Evolutionary conservation across 108 stramenopile genomes (phyloP).

Genomic region (Fragilaria radians): DNA sequence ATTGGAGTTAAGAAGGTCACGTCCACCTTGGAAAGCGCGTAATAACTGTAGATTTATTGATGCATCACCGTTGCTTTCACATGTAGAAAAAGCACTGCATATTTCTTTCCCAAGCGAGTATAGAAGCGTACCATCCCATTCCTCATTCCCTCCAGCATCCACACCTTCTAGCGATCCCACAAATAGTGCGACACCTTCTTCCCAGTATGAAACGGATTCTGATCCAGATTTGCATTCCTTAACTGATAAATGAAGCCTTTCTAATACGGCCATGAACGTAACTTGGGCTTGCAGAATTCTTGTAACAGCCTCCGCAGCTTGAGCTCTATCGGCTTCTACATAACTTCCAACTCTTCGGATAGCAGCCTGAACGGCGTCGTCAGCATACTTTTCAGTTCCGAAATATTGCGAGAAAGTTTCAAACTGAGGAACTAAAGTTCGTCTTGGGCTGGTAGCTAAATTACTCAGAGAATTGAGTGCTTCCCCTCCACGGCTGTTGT

Average conservation of each 20-base stretch:
- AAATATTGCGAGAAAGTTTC: slow-evolving; percentile 13
- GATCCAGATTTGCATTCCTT: slow-evolving; percentile 15
- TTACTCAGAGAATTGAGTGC: slow-evolving; percentile 19
- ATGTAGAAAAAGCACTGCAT: slow-evolving; percentile 47
- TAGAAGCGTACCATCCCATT: slow-evolving; percentile 38
- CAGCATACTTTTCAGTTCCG: slow-evolving; percentile 21
- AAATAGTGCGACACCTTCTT: slow-evolving; percentile 55
- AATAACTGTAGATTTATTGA: slow-evolving; percentile 41
- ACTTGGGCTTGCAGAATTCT: slow-evolving; percentile 48
- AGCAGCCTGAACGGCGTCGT: slow-evolving; percentile 22
- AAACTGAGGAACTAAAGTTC: slow-evolving; percentile 2
- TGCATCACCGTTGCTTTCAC: slow-evolving; percentile 37
- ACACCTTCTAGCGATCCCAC: slow-evolving; percentile 64
- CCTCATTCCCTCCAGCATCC: slow-evolving; percentile 27
- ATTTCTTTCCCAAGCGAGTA: slow-evolving; percentile 64
- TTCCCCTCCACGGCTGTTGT: slow-evolving; percentile 22
- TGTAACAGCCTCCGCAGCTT: slow-evolving; percentile 37
- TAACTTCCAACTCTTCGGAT: slow-evolving; percentile 23
- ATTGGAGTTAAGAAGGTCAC: slow-evolving; percentile 21
- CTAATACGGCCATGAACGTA: slow-evolving; percentile 34
- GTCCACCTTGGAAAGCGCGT: slow-evolving; percentile 30
- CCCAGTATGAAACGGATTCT: slow-evolving; percentile 20
- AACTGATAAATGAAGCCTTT: slow-evolving; percentile 29
- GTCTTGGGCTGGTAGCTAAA: slow-evolving; percentile 15
- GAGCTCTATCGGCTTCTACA: slow-evolving; percentile 14